Percentiles rank a stretch among this genome's conserved stretches.
phyloP scores from a whole-genome alignment of 208 protist species.

The Trypanosomatidae sp. region DNA sequence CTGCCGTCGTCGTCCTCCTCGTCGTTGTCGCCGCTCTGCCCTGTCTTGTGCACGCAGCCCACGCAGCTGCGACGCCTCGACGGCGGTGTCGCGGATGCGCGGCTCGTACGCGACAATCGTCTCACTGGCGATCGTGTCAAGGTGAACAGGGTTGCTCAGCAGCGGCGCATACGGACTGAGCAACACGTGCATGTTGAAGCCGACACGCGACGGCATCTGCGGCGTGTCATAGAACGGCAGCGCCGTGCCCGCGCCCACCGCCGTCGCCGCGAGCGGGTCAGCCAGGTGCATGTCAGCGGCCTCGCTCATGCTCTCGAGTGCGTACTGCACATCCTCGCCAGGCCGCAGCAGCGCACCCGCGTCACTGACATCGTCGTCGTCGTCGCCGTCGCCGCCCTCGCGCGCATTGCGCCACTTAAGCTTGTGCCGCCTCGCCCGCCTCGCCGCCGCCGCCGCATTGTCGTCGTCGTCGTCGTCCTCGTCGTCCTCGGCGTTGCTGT shows the following conservation, averaged over 20 bases:
- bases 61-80: no score
- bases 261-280: slow-evolving; percentile 9
- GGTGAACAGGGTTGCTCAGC: slow-evolving; percentile 43
- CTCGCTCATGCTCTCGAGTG: slow-evolving; percentile 9
- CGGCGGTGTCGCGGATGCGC: not conserved
- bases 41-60: no score
- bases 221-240: slow-evolving; percentile 40
- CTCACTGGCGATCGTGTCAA: slow-evolving; percentile 66
- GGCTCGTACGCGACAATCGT: slow-evolving; percentile 44
- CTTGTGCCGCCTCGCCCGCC: not conserved
- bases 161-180: slow-evolving; percentile 29
- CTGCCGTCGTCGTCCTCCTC: no score
- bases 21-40: no score
- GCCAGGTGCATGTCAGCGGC: slow-evolving; percentile 7
- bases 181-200: slow-evolving; percentile 55
- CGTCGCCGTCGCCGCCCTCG: not conserved
- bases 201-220: slow-evolving; percentile 17
- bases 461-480: not conserved
- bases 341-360: slow-evolving; percentile 8
- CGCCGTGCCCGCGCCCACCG: slow-evolving; percentile 23
- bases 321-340: slow-evolving; percentile 13
- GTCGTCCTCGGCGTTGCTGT: not conserved
- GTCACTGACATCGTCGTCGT: not conserved
- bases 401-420: not conserved
- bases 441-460: slow-evolving; percentile 2